Base-by-base conservation (phyloP, 2,329 filamentous ascomycete species). In the Curvularia hawaiiensis region DNA sequence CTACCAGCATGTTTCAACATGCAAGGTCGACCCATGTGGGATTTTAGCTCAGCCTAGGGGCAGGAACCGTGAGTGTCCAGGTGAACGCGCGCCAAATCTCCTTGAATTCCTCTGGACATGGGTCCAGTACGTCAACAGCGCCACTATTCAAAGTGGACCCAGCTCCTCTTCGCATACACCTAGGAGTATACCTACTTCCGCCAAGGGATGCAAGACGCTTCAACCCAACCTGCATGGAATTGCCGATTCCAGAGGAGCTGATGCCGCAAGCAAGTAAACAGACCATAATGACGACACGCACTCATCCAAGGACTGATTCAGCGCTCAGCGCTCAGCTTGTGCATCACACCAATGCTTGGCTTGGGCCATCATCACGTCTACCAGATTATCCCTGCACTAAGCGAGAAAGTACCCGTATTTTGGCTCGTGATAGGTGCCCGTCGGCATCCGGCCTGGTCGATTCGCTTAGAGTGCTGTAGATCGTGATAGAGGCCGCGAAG, bases 11-110 rank as follows among this genome's bases (percentile, higher is more conserved):
- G 41, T 45, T 40, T 45, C 54, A 45, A 49, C 38, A 39, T 45
- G 44, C 50, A 46, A 40, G 50, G 50, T 49, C 49, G 24, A 50
- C 14, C 35, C 54, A 54, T 57, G 50, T 39, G 50, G 54, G 26
- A 44, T 52, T 28, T 28, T 24, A 20, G 35, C 47, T 40, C n/a
- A 20, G 47, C 24, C 31, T 31, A 31, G 11, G 30, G 30, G 30
- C n/a, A 50, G 18, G 24, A 30, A 50, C 47, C 24, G 16, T 50
- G 24, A 26, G 47, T 40, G 22, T 14, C 18, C 22, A 40, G 10
- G 16, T 40, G 47, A 40, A 30, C 47, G 47, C 40, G 47, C 47
- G 26, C 26, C 35, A 50, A 35, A 40, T 24, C 35, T 50, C 47
- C 16, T 50, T 30, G 9, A 40, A 16, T 39, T 40, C 47, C 11